Evolutionary conservation across 2,329 filamentous ascomycete species (phyloP), one percentile per base, ranked within the genome.

Genomic region (Pseudovirgaria hyperparasitica): DNA sequence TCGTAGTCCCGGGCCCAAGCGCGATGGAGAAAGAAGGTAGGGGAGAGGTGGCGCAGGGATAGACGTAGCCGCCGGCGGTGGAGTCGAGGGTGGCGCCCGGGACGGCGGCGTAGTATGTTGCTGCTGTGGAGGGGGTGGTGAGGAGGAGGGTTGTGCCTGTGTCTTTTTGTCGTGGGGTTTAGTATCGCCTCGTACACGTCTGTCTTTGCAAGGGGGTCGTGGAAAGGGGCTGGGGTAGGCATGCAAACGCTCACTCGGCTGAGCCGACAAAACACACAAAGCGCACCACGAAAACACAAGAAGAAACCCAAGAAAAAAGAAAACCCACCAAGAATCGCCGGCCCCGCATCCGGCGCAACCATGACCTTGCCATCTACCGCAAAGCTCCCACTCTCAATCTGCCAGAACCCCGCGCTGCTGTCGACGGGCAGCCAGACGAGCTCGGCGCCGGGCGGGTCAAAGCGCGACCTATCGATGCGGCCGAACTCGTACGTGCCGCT

Each of bases 401-500:
- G 61, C 79, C 79, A 85, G 59, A 76, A 82, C 6, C 78, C 79
- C 17, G 60, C 54, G 8, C 61, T 62, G 11, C 60, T 63, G 45
- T 81, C 68, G 34, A 82, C 62, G 7, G 65, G 57, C 12, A 73
- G 60, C 46, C 73, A 82, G 13, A 62, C 53, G 41, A 86, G 64
- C 4, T 63, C 41, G 18, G 78, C 79, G 2, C 50, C 60, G n/a
- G n/a, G n/a, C n/a, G n/a, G n/a, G n/a, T n/a, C n/a, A 49, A 77
- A 79, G 40, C 79, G 72, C 30, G 55, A 56, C 2, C 42, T 45
- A 46, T 86, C 76, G 41, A 86, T 73, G 39, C 53, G 64, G 33
- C 81, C 81, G 42, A 86, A 86, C 45, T 82, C 74, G 55, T 82
- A 86, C 16, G 67, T 64, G 23, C 79, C 79, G 3, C 62, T 57